These are phyloP conservation scores for Lachancea fermentati DNA, from an alignment of 805 yeast species.

Conservation along the genomic window DNA sequence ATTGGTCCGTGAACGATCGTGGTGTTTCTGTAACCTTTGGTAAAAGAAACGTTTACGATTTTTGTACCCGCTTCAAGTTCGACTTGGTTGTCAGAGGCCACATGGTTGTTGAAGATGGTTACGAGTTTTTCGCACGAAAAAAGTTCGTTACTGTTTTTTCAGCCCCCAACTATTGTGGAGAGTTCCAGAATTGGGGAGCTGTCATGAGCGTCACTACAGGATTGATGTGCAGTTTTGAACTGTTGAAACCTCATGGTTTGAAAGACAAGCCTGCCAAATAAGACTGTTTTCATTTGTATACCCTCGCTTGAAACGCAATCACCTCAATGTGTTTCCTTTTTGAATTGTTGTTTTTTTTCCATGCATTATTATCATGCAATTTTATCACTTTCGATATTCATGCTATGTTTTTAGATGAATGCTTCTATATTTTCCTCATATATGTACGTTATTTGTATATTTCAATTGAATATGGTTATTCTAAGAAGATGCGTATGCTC, in stretches of 20 bases:
- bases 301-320: not conserved
- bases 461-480: too few species aligned
- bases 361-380: not conserved
- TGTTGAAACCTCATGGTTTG: constrained; percentile 49
- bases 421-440: too few species aligned
- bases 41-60: constrained; percentile 59
- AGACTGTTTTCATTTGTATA: not conserved
- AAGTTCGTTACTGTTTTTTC: constrained; percentile 72
- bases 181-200: constrained; percentile 75
- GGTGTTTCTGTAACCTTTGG: constrained; percentile 80
- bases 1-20: constrained; percentile 76
- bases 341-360: not conserved
- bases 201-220: constrained; percentile 67
- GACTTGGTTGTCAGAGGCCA: constrained; percentile 78
- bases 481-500: too few species aligned
- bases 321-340: not conserved
- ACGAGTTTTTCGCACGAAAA: constrained; percentile 71
- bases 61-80: constrained; percentile 59
- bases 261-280: constrained; percentile 9
- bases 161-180: constrained; percentile 84
- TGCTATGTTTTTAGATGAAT: not conserved
- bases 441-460: too few species aligned
- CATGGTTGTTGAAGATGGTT: constrained; percentile 88
- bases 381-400: not conserved
- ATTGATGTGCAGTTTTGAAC: constrained; percentile 65